phyloP scores from a whole-genome alignment of 2,329 filamentous ascomycete species.

The Alternaria alternata region DNA sequence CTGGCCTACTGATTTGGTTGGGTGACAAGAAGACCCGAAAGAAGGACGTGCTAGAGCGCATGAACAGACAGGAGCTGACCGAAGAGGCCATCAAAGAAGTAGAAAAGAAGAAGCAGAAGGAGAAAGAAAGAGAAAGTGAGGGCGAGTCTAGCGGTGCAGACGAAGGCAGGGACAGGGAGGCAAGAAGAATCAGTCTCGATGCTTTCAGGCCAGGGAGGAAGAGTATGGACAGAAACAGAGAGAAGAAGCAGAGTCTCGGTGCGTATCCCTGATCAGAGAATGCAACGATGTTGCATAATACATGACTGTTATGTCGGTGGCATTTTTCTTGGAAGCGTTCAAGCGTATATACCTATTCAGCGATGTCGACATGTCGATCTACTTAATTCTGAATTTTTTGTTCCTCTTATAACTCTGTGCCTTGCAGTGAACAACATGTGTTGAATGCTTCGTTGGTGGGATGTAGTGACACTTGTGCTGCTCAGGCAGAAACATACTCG shows the following conservation, averaged over 20 bases:
- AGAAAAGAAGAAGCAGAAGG: constrained; percentile 55
- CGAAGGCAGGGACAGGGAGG: constrained; percentile 25
- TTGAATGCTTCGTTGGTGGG: background rate
- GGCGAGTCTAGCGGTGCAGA: constrained; percentile 18
- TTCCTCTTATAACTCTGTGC: background rate
- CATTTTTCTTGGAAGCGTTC: constrained; percentile 20
- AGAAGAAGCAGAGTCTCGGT: constrained; percentile 1
- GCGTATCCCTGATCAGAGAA: background rate
- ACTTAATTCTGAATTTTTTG: background rate
- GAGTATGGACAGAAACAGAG: background rate
- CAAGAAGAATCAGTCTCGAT: constrained; percentile 29
- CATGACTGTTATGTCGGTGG: background rate
- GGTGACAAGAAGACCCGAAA: constrained; percentile 81
- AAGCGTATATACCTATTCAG: constrained; percentile 16
- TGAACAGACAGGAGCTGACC: constrained; percentile 80
- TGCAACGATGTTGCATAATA: background rate
- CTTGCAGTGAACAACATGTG: background rate
- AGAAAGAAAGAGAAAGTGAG: constrained; percentile 49
- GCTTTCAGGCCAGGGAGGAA: constrained; percentile 9
- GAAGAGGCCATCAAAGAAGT: constrained; percentile 67
- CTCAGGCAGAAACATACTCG: background rate
- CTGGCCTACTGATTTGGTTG: constrained; percentile 77
- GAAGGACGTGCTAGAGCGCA: constrained; percentile 81
- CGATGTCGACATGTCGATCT: constrained; percentile 5
- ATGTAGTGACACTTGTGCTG: background rate